Percentiles rank a stretch among this genome's conserved stretches.
These are phyloP conservation scores for Colletotrichum salicis DNA, from an alignment of 2,329 filamentous ascomycete genomes.

Conservation along the genomic window DNA sequence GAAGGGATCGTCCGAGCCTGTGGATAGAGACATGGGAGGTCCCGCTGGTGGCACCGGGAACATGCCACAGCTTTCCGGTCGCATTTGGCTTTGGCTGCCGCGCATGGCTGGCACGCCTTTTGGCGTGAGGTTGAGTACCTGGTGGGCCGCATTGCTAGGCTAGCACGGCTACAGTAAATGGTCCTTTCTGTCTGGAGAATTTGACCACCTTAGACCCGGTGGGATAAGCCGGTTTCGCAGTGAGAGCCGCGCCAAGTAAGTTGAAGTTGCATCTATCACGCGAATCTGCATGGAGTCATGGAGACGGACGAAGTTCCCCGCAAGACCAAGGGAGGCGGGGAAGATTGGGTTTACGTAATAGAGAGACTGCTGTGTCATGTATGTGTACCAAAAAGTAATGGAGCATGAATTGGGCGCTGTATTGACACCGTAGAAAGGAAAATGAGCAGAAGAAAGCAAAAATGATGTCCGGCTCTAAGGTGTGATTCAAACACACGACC, in stretches of 20 bases:
- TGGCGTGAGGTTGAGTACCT: slow-evolving; percentile 52
- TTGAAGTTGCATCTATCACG: neutral
- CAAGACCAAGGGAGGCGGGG: neutral
- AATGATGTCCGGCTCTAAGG: neutral
- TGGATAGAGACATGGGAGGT: slow-evolving; percentile 45
- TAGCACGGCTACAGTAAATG: neutral
- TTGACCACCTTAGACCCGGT: neutral
- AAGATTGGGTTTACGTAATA: slow-evolving; percentile 11
- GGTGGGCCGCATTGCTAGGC: slow-evolving; percentile 16
- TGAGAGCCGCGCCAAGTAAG: neutral
- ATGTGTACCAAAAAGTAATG: neutral
- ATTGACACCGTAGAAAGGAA: neutral
- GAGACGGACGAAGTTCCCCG: neutral
- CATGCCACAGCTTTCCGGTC: slow-evolving; percentile 48
- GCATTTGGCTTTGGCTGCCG: slow-evolving; percentile 52
- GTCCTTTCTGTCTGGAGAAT: neutral
- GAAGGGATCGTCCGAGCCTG: slow-evolving; percentile 1
- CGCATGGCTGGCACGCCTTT: slow-evolving; percentile 52
- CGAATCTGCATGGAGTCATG: neutral
- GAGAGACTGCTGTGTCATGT: neutral
- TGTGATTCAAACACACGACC: neutral
- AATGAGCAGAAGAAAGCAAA: neutral
- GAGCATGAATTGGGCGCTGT: neutral
- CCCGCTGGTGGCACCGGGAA: slow-evolving; percentile 44
- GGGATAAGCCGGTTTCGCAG: neutral